Evolutionary conservation across 2,329 filamentous ascomycete genomes (phyloP).

Genomic region (Nothomitra cinnamomea): DNA sequence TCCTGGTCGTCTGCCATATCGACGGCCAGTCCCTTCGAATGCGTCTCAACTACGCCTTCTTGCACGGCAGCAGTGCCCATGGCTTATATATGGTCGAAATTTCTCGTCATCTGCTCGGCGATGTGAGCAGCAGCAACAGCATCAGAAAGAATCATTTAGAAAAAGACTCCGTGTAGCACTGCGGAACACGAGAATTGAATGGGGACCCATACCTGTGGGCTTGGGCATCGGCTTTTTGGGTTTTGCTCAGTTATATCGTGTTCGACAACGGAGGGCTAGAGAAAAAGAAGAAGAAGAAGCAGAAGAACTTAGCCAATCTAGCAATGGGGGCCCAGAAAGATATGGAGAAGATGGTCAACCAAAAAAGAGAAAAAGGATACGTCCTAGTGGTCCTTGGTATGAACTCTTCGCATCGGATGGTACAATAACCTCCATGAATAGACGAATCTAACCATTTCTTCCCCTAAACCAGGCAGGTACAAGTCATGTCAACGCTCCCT

Average conservation of each 20-base stretch:
- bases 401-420: constrained; percentile 7
- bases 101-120: constrained; percentile 25
- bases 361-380: constrained; percentile 42
- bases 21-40: background rate
- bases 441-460: background rate
- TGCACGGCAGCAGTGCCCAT: background rate
- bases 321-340: constrained; percentile 25
- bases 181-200: constrained; percentile 52
- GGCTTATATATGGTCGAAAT: background rate
- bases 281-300: constrained; percentile 17
- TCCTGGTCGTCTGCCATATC: background rate
- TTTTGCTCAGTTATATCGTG: constrained; percentile 67
- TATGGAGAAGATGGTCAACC: constrained; percentile 25
- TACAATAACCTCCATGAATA: constrained; percentile 6
- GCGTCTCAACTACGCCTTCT: background rate
- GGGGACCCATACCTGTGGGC: constrained; percentile 80
- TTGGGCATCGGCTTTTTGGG: constrained; percentile 75
- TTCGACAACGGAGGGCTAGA: constrained; percentile 32
- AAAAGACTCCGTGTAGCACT: constrained; percentile 40
- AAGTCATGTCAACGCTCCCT: constrained; percentile 83
- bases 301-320: constrained; percentile 20
- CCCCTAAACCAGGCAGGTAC: constrained; percentile 47
- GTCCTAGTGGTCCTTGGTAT: constrained; percentile 72
- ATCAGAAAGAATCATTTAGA: constrained; percentile 33
- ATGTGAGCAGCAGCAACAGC: constrained; percentile 14